A percentile compares a stretch with the other conserved stretches of the same genome.
These are phyloP conservation scores for Colletotrichum agaves DNA, from an alignment of 2,329 filamentous ascomycete species.

Conservation along the genomic window DNA sequence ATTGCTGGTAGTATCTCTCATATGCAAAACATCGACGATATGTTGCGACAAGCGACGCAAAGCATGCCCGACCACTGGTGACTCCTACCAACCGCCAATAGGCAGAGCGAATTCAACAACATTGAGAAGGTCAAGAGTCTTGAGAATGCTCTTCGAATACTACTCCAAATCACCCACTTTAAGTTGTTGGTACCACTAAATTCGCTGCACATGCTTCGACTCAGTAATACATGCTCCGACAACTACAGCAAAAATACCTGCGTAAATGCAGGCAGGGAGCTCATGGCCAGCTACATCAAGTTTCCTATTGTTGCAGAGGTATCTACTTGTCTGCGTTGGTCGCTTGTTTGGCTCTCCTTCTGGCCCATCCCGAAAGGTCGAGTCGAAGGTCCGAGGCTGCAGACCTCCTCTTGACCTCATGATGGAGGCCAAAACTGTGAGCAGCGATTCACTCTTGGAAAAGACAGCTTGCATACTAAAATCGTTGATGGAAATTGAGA, in stretches of 20 bases:
- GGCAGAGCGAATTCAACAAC: not conserved
- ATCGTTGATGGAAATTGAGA: constrained; percentile 37
- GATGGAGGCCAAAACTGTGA: constrained; percentile 42
- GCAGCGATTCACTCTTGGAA: constrained; percentile 44
- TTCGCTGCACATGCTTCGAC: constrained; percentile 46
- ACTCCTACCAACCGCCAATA: constrained; percentile 37
- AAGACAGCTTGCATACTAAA: constrained; percentile 45
- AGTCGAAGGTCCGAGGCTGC: constrained; percentile 1
- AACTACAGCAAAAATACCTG: constrained; percentile 48
- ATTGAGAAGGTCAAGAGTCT: constrained; percentile 35
- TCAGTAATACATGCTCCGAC: constrained; percentile 21
- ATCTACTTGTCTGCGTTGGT: constrained; percentile 51
- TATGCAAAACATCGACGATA: constrained; percentile 43
- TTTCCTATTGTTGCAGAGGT: constrained; percentile 44
- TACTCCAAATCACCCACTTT: constrained; percentile 46
- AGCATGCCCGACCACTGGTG: constrained; percentile 44
- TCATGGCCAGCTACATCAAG: constrained; percentile 48
- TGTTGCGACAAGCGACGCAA: constrained; percentile 41
- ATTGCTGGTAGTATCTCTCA: constrained; percentile 33
- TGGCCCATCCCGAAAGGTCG: constrained; percentile 47
- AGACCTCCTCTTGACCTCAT: constrained; percentile 50
- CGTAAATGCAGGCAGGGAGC: constrained; percentile 49
- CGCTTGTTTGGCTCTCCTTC: constrained; percentile 49
- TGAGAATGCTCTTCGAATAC: constrained; percentile 41
- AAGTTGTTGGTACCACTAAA: constrained; percentile 48